These are phyloP conservation scores for Eleusine coracana DNA, from an alignment of 176 grass and related monocot genomes.

Conservation along the genomic window DNA sequence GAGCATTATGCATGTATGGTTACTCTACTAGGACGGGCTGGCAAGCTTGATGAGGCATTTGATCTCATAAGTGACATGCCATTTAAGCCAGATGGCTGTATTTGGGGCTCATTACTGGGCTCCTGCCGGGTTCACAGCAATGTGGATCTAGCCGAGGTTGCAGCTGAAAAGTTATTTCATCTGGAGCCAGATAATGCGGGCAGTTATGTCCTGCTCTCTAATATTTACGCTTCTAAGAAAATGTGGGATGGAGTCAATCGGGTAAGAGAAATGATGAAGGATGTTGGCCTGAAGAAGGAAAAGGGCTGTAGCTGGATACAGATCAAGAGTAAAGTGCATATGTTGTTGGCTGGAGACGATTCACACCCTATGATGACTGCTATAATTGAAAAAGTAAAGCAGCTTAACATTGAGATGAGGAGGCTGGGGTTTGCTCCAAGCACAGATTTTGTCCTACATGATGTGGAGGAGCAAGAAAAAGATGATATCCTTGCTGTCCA, in stretches of 20 bases:
- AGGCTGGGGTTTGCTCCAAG: constrained; percentile 65
- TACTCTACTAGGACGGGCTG: constrained; percentile 67
- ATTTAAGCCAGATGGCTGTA: constrained; percentile 61
- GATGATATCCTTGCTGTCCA: constrained; percentile 74
- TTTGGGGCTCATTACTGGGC: constrained; percentile 75
- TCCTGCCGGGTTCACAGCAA: constrained; percentile 70
- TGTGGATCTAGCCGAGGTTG: constrained; percentile 55
- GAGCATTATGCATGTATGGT: constrained; percentile 85
- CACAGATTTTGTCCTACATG: constrained; percentile 75
- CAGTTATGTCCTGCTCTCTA: constrained; percentile 79
- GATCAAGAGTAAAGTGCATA: constrained; percentile 76
- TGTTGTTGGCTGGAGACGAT: constrained; percentile 71
- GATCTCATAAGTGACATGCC: constrained; percentile 69
- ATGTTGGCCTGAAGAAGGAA: constrained; percentile 65
- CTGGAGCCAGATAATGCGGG: constrained; percentile 74
- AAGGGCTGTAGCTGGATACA: constrained; percentile 82
- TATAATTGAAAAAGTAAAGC: constrained; percentile 62
- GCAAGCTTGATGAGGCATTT: constrained; percentile 64
- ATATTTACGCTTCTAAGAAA: constrained; percentile 81
- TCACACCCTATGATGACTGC: constrained; percentile 64
- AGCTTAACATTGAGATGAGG: constrained; percentile 61
- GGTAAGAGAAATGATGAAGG: constrained; percentile 65
- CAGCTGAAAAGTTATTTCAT: constrained; percentile 65
- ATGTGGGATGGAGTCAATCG: constrained; percentile 67
- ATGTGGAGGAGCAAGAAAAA: constrained; percentile 87